Evolutionary conservation across 495 filamentous ascomycete genomes (phyloP).

Genomic region (Xylaria telfairii): DNA sequence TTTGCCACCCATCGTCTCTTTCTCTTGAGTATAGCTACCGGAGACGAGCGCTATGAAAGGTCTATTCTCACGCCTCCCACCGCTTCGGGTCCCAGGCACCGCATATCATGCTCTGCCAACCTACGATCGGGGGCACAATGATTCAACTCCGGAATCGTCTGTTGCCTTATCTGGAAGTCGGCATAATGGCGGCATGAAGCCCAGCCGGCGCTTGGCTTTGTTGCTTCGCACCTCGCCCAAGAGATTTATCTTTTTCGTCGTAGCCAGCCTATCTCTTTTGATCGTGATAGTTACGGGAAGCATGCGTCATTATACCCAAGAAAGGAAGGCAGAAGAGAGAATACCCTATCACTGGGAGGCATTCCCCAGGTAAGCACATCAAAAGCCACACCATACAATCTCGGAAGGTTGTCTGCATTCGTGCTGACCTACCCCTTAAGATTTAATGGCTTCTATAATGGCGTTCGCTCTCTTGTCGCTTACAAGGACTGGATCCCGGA

Average conservation of each 20-base stretch:
- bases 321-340: conserved; percentile 26
- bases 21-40: conserved; percentile 9
- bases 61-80: conserved; percentile 31
- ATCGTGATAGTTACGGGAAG: conserved; percentile 32
- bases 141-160: conserved; percentile 30
- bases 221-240: conserved; percentile 36
- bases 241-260: conserved; percentile 32
- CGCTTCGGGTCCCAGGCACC: conserved; percentile 26
- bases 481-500: conserved; percentile 68
- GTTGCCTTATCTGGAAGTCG: conserved; percentile 27
- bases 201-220: conserved; percentile 28
- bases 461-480: conserved; percentile 65
- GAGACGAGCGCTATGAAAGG: conserved; percentile 32
- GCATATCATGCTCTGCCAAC: conserved; percentile 34
- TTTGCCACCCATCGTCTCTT: no score
- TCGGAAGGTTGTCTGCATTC: conserved; percentile 14
- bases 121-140: conserved; percentile 33
- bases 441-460: conserved; percentile 74
- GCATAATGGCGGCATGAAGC: conserved; percentile 25
- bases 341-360: conserved; percentile 37
- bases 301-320: conserved; percentile 30
- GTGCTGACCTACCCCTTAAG: conserved; percentile 23
- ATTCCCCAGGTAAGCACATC: conserved; percentile 30
- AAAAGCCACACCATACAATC: not conserved
- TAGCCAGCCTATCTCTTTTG: conserved; percentile 32